phyloP scores from a whole-genome alignment of 208 protist species.

The Trypanosoma boissoni region DNA sequence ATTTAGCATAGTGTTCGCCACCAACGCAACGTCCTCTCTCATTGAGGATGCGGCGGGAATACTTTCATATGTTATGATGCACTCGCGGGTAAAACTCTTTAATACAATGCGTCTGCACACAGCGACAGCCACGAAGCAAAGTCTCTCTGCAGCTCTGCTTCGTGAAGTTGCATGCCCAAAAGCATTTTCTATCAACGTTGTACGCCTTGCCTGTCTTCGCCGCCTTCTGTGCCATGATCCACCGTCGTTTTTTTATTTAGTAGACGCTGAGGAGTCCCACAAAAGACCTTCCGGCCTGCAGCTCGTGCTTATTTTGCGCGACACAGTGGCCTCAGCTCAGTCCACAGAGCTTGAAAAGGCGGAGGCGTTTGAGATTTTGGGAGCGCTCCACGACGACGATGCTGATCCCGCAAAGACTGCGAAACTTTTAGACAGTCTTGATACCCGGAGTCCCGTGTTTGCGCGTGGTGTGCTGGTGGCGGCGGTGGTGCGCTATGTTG shows the following conservation, averaged over 20 bases:
- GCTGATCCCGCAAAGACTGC: slow-evolving; percentile 4
- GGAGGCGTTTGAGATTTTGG: slow-evolving; percentile 14
- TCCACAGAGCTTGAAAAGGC: slow-evolving; percentile 17
- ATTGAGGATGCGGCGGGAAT: slow-evolving; percentile 20
- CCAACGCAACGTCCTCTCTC: slow-evolving; percentile 4
- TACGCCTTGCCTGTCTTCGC: slow-evolving; percentile 17
- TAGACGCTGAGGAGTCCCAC: slow-evolving; percentile 11
- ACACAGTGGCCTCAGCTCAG: slow-evolving; percentile 4
- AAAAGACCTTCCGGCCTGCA: background rate
- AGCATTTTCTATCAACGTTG: slow-evolving; percentile 4
- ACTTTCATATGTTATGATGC: slow-evolving; percentile 18
- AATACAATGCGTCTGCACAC: slow-evolving; percentile 28
- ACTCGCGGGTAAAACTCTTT: slow-evolving; percentile 26
- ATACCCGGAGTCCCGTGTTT: slow-evolving; percentile 1
- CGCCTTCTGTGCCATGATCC: slow-evolving; percentile 23
- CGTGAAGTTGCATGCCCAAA: background rate
- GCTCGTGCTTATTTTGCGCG: slow-evolving; percentile 16
- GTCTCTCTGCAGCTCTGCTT: slow-evolving; percentile 8
- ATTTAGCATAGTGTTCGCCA: slow-evolving; percentile 21
- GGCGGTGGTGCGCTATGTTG: slow-evolving; percentile 19
- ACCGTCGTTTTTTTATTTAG: slow-evolving; percentile 21
- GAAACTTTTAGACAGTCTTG: background rate
- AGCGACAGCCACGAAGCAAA: slow-evolving; percentile 11
- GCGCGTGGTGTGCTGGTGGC: slow-evolving; percentile 1
- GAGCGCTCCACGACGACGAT: slow-evolving; percentile 9